A percentile compares a stretch with the other conserved stretches of the same genome.
Evolutionary conservation across 2,329 filamentous ascomycete species (phyloP).

Genomic region (Colletotrichum spinosum): DNA sequence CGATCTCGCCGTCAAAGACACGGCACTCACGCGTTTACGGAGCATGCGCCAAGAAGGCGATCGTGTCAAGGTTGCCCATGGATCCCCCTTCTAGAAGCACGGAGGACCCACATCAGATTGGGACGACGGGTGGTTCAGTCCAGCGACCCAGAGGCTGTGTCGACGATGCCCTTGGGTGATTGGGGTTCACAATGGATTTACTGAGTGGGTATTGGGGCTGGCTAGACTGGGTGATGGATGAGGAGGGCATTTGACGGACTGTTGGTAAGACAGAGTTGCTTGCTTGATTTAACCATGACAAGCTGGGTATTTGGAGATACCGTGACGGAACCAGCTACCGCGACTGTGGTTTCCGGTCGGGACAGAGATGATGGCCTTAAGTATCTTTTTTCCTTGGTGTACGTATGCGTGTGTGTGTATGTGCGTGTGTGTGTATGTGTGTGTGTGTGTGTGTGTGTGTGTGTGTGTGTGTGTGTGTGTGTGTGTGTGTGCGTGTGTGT

Average conservation of each 20-base stretch:
- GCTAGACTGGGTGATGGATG: neutral
- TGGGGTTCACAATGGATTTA: neutral
- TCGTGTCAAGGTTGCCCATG: conserved; percentile 9
- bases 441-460: too few relatives aligned
- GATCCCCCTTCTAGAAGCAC: conserved; percentile 26
- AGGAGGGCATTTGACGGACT: too few relatives aligned
- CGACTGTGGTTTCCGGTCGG: conserved; percentile 27
- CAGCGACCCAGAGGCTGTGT: conserved; percentile 19
- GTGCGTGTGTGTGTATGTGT: too few relatives aligned
- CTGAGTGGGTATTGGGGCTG: neutral
- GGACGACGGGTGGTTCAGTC: conserved; percentile 16
- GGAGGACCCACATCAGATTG: conserved; percentile 16
- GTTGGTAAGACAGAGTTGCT: neutral
- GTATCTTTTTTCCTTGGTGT: conserved; percentile 29
- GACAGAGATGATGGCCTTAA: conserved; percentile 5
- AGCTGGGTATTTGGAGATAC: neutral
- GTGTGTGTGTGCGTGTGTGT: too few relatives aligned
- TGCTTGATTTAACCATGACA: too few relatives aligned
- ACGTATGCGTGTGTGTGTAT: neutral
- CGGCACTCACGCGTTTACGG: neutral
- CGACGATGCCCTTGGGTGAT: neutral
- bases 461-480: too few relatives aligned
- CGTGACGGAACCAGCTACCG: conserved; percentile 8
- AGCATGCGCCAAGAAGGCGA: conserved; percentile 20
- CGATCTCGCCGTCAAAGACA: conserved; percentile 1